Percentiles rank a stretch among this genome's conserved stretches.
Evolutionary conservation across 345 rosid species (phyloP).

Genomic region (Psidium friedrichsthalianum): DNA sequence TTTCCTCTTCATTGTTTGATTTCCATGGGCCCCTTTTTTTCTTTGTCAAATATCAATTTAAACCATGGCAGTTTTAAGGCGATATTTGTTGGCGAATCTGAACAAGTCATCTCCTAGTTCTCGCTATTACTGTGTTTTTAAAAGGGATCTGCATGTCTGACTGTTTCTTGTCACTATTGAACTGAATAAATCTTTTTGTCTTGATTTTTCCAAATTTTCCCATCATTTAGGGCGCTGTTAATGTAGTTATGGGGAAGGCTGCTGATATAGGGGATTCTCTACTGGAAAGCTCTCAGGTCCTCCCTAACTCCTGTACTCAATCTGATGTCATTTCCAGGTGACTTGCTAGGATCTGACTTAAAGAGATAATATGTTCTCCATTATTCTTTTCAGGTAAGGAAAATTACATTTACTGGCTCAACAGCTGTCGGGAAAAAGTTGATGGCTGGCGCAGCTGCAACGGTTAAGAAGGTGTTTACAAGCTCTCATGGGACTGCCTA

Average conservation of each 20-base stretch:
- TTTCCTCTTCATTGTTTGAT: neutral
- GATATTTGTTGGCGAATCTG: neutral
- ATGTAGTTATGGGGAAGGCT: slow-evolving; percentile 88
- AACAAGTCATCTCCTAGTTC: neutral
- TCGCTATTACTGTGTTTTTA: neutral
- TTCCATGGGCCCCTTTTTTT: neutral
- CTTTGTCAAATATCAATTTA: neutral
- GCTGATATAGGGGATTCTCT: slow-evolving; percentile 81
- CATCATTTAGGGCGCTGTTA: slow-evolving; percentile 55
- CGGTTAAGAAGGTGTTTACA: slow-evolving; percentile 73
- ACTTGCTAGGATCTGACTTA: neutral
- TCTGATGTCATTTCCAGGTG: neutral
- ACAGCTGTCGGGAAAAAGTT: slow-evolving; percentile 95
- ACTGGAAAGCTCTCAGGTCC: slow-evolving; percentile 71
- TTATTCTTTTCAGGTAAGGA: slow-evolving; percentile 56
- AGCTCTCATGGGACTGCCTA: neutral
- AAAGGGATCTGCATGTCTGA: neutral
- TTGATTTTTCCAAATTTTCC: neutral
- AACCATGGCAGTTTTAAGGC: neutral
- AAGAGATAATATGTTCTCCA: neutral
- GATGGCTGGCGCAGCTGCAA: slow-evolving; percentile 93
- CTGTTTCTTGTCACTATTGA: neutral
- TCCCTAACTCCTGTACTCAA: neutral
- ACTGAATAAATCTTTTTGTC: neutral
- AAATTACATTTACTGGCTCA: slow-evolving; percentile 93